These are phyloP conservation scores for Crithidia bombi DNA, from an alignment of 208 protist genomes.

Conservation along the genomic window DNA sequence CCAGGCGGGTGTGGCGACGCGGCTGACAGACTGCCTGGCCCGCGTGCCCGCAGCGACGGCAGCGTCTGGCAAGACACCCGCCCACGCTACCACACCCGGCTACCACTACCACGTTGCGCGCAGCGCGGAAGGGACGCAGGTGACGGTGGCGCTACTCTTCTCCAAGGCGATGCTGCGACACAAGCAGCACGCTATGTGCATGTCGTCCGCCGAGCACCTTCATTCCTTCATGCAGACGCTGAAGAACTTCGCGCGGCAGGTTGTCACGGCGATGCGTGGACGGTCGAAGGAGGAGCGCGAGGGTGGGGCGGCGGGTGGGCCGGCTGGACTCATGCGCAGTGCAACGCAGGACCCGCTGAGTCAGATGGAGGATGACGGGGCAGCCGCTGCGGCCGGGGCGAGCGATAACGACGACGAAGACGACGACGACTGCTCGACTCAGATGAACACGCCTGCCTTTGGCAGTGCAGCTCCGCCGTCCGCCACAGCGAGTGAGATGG, in stretches of 20 bases:
- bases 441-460: conserved; percentile 26
- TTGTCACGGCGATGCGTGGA: conserved; percentile 60
- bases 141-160: conserved; percentile 82
- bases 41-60: conserved; percentile 4
- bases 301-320: conserved; percentile 16
- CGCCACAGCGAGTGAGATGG: conserved; percentile 28
- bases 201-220: conserved; percentile 77
- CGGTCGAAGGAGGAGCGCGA: conserved; percentile 42
- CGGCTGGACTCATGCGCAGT: conserved; percentile 17
- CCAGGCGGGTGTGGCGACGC: conserved; percentile 54
- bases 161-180: conserved; percentile 57
- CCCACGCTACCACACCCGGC: conserved; percentile 17
- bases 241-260: conserved; percentile 51
- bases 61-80: not conserved
- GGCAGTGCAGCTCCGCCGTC: conserved; percentile 21
- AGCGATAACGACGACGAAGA: conserved; percentile 34
- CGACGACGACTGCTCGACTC: conserved; percentile 30
- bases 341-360: conserved; percentile 31
- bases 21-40: conserved; percentile 77
- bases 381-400: conserved; percentile 9
- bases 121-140: conserved; percentile 38
- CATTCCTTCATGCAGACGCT: conserved; percentile 64
- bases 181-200: conserved; percentile 67
- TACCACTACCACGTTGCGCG: conserved; percentile 78
- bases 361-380: conserved; percentile 32